Evolutionary conservation across 805 yeast genomes (phyloP), one percentile per base, ranked within the genome.

Genomic region (Candida golubevii): DNA sequence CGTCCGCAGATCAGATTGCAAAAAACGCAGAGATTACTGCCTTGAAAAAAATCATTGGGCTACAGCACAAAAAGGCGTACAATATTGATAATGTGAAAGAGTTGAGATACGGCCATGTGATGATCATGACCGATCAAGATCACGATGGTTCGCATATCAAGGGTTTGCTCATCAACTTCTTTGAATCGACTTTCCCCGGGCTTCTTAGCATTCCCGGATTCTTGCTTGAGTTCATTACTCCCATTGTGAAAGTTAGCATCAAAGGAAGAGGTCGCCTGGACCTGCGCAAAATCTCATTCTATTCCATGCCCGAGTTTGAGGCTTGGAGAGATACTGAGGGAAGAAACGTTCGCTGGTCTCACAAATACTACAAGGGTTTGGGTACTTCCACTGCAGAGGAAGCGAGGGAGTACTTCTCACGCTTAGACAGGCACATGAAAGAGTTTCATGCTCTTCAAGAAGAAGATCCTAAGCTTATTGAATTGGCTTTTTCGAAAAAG

Each of bases 91-190:
- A 82, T 51, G 72, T 85, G 12, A 78, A 78, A 45, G 81, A 84
- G 4, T 71, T 93, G 50, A 80, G 99, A 62, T 93, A 93, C 60
- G 99, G 99, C 32, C 96, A 89, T 62, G 78, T 93, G 41, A 93
- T 93, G 98, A 89, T 93, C 61, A 93, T 93, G 98, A 89, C 99
- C 7, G 99, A 93, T 85, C 99, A 93, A 69, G 99, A 93, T 88
- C 96, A 90, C 56, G 99, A 93, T 75, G 99, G 99, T 49, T 85
- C 96, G 13, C 99, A 93, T 71, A 93, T 93, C 63, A 93, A 93
- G 62, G 99, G 99, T 52, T 76, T 93, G 53, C 79, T 93, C 46
- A 93, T 93, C 58, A 93, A 93, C 63, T 93, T 93, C 59, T 69
- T 93, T 47, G 98, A 91, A 63, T 78, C 91, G 5, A 85, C 96